Percentiles rank a stretch among this genome's conserved stretches.
Conservation (phyloP, 352 stramenopile genomes). For the Aphanomyces astaci region DNA sequence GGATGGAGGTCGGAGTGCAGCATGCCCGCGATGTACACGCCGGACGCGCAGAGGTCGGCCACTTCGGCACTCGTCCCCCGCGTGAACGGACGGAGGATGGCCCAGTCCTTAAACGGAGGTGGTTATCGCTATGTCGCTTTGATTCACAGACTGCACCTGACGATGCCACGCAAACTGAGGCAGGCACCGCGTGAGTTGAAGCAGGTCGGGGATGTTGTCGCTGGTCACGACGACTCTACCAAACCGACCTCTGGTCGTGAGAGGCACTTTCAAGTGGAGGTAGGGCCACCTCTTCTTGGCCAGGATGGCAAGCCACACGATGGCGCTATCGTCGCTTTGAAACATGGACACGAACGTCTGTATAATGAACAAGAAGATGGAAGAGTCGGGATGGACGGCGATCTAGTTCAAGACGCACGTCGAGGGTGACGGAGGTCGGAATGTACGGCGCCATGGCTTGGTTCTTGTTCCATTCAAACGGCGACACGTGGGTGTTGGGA, state of each 20-base stretch:
- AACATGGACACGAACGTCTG: not conserved
- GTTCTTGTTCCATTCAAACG: not conserved
- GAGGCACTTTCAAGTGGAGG: not conserved
- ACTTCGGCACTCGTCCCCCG: not conserved
- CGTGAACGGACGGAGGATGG: not conserved
- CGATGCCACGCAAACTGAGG: not conserved
- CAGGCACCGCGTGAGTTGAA: not conserved
- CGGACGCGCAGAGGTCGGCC: not conserved
- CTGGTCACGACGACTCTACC: not conserved
- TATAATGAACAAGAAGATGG: too few relatives aligned
- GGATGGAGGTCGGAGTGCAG: not conserved
- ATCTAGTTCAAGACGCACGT: not conserved
- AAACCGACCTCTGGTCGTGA: not conserved
- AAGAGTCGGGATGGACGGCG: not conserved
- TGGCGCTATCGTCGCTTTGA: not conserved
- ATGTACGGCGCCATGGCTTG: not conserved
- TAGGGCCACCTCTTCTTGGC: not conserved
- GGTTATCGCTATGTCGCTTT: not conserved
- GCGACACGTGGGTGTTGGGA: not conserved
- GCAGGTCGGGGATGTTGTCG: not conserved
- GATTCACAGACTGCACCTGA: not conserved
- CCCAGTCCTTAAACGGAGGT: not conserved
- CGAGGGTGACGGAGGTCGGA: not conserved
- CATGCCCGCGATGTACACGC: not conserved
- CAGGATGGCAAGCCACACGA: not conserved